A percentile compares a stretch with the other conserved stretches of the same genome.
Conservation (phyloP, 2,329 filamentous ascomycete species). For the Epichloe festucae region DNA sequence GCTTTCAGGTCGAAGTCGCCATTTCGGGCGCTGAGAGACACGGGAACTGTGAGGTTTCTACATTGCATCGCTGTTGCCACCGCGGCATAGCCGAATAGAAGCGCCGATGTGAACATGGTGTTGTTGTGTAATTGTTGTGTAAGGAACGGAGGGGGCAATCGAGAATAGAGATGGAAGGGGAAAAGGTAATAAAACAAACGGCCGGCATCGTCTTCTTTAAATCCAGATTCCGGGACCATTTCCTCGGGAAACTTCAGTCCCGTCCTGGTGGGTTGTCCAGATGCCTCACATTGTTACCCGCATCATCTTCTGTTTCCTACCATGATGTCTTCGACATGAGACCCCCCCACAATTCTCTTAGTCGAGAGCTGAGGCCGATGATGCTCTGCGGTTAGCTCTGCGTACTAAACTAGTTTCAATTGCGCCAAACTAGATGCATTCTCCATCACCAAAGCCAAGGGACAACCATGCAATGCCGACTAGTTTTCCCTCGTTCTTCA, state of each 20-base stretch:
- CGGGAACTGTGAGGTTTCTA: slow-evolving; percentile 40
- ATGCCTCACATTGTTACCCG: not conserved
- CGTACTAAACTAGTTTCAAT: not conserved
- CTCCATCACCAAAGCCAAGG: not conserved
- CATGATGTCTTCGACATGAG: slow-evolving; percentile 1
- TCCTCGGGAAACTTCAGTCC: not conserved
- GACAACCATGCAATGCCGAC: not conserved
- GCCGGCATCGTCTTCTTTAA: not conserved
- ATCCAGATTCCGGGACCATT: not conserved
- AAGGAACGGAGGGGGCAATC: too few species aligned
- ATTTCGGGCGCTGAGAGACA: slow-evolving; percentile 41
- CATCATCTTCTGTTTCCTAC: not conserved
- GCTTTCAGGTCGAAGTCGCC: slow-evolving; percentile 36
- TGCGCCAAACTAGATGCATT: not conserved
- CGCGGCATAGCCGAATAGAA: slow-evolving; percentile 14
- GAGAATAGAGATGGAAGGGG: not conserved
- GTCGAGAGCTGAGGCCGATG: not conserved
- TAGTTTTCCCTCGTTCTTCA: not conserved
- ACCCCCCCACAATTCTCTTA: not conserved
- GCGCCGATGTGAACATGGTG: slow-evolving; percentile 11
- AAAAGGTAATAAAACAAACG: not conserved
- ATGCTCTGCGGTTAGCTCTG: not conserved
- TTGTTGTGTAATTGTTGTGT: not conserved
- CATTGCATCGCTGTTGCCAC: slow-evolving; percentile 24
- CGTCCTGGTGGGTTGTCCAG: not conserved